Evolutionary conservation across 306 rosid species (phyloP).

Genomic region (Mucuna pruriens): DNA sequence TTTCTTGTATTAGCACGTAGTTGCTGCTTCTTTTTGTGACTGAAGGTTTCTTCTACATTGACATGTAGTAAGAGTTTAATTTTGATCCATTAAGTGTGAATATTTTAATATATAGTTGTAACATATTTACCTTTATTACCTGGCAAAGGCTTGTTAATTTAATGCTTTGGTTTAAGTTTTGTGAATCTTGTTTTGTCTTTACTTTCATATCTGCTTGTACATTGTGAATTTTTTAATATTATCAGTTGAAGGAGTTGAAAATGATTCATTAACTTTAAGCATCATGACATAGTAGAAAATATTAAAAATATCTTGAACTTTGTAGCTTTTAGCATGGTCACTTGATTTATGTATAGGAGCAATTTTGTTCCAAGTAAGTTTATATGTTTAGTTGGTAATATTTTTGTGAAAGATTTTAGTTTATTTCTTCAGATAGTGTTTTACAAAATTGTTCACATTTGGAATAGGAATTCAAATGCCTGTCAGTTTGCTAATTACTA

Average conservation of each 20-base stretch:
- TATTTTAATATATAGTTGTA: neutral
- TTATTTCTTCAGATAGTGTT: neutral
- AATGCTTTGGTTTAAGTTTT: conserved; percentile 1
- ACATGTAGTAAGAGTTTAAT: neutral
- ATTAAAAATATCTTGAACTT: neutral
- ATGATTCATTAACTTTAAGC: neutral
- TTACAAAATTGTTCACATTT: conserved; percentile 9
- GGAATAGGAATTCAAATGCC: conserved; percentile 1
- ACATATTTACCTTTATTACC: conserved; percentile 30
- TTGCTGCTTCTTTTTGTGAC: conserved; percentile 25
- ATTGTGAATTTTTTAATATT: conserved; percentile 16
- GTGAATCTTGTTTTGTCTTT: conserved; percentile 1
- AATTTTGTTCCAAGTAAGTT: conserved; percentile 15
- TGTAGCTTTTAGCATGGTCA: conserved; percentile 19
- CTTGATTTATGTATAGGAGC: conserved; percentile 17
- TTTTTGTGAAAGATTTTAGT: conserved; percentile 21
- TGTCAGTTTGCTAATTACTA: conserved; percentile 20
- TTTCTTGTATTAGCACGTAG: conserved; percentile 9
- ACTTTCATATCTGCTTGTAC: conserved; percentile 10
- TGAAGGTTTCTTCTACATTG: conserved; percentile 22
- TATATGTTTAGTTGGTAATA: conserved; percentile 12
- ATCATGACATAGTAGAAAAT: neutral
- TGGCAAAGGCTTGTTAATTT: conserved; percentile 2
- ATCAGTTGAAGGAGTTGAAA: conserved; percentile 23
- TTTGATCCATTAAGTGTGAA: neutral